These are phyloP conservation scores for Clarireedia monteithiana DNA, from an alignment of 2,329 filamentous ascomycete species.

Conservation along the genomic window DNA sequence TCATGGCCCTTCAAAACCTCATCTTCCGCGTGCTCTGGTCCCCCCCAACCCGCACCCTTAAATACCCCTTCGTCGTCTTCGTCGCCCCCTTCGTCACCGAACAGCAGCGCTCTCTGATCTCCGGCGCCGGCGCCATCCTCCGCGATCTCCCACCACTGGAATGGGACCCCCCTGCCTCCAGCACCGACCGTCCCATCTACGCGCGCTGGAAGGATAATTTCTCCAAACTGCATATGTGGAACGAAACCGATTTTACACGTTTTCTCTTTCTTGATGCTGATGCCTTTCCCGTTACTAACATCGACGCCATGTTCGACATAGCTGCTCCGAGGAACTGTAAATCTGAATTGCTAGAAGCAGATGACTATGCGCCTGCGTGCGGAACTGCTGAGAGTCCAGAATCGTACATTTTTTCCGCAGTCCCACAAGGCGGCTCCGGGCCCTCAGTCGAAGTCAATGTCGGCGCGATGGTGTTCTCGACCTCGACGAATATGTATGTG, in stretches of 20 bases:
- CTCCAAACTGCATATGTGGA: constrained; percentile 15
- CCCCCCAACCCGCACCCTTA: neutral
- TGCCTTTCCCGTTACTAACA: constrained; percentile 13
- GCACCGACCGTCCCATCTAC: neutral
- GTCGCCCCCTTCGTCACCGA: constrained; percentile 11
- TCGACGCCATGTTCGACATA: constrained; percentile 13
- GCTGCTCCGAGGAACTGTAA: constrained; percentile 5
- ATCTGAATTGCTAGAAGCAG: neutral
- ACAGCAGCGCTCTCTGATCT: constrained; percentile 8
- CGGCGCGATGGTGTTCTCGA: constrained; percentile 4
- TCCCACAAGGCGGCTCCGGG: neutral
- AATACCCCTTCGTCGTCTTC: constrained; percentile 14
- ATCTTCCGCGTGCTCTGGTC: constrained; percentile 14
- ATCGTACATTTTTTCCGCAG: neutral
- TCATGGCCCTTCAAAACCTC: constrained; percentile 12
- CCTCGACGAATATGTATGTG: neutral
- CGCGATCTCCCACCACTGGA: constrained; percentile 9
- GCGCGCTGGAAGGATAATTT: constrained; percentile 13
- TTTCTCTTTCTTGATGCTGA: constrained; percentile 11
- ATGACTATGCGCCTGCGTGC: neutral
- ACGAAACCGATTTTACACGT: constrained; percentile 10
- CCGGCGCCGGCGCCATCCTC: constrained; percentile 12
- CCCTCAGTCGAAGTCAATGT: constrained; percentile 1
- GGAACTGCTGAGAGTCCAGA: neutral
- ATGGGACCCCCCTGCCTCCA: constrained; percentile 3